phyloP scores from a whole-genome alignment of 345 rosid species.

The Ceriops zippeliana region DNA sequence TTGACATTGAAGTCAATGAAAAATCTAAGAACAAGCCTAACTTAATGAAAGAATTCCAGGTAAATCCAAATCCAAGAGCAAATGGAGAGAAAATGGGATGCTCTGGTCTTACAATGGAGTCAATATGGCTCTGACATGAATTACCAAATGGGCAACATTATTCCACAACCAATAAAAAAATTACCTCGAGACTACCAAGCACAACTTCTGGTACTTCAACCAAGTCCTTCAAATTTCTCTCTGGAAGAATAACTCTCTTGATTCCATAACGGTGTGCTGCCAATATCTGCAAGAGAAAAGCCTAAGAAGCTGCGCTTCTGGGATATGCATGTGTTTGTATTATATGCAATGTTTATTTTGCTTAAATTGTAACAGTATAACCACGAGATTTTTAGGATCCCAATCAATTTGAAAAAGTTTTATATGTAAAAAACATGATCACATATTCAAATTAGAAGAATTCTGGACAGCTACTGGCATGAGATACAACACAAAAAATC shows the following conservation, averaged over 20 bases:
- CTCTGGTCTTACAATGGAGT: no score
- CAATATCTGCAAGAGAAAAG: conserved; percentile 54
- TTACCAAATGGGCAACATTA: not conserved
- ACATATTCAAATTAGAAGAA: no score
- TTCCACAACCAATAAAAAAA: conserved; percentile 4
- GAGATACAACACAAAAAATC: not conserved
- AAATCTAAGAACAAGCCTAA: not conserved
- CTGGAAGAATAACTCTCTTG: conserved; percentile 91
- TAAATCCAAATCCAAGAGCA: no score
- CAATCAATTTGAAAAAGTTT: no score
- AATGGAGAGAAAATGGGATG: no score
- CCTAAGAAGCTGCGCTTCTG: not conserved
- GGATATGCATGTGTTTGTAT: not conserved
- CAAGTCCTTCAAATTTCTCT: conserved; percentile 89
- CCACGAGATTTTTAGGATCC: not conserved
- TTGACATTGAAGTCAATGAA: not conserved
- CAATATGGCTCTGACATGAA: not conserved
- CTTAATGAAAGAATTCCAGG: no score
- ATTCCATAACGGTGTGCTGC: conserved; percentile 93
- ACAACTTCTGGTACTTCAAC: conserved; percentile 92
- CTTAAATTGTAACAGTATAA: not conserved
- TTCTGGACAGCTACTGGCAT: no score
- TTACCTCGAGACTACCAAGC: conserved; percentile 79
- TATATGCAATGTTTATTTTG: not conserved
- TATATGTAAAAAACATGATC: no score